Evolutionary conservation across 257 asterid genomes (phyloP).

Genomic region (Lantana camara): DNA sequence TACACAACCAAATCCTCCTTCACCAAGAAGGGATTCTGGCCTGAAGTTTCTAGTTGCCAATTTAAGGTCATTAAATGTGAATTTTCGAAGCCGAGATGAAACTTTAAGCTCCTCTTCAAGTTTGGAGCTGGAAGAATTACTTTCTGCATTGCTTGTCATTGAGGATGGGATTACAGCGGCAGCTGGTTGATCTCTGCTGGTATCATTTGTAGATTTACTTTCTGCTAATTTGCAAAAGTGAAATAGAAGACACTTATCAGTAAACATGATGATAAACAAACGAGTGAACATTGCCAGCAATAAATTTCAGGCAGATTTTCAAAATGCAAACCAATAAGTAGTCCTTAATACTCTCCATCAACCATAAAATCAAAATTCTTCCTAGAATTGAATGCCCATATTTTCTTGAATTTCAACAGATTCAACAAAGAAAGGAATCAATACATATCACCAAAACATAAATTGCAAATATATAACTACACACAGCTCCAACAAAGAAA

Average conservation of each 20-base stretch:
- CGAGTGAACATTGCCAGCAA: not conserved
- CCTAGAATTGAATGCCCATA: not conserved
- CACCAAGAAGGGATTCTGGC: constrained; percentile 98
- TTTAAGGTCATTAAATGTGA: constrained; percentile 83
- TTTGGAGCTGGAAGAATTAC: constrained; percentile 71
- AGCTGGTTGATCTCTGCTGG: constrained; percentile 69
- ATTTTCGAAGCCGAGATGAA: constrained; percentile 84
- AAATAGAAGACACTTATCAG: not conserved
- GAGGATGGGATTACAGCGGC: constrained; percentile 62
- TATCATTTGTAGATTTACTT: constrained; percentile 62
- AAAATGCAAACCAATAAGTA: too few species aligned
- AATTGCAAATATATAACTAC: constrained; percentile 11
- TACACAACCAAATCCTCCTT: constrained; percentile 98
- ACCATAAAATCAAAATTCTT: not conserved
- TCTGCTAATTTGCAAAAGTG: constrained; percentile 44
- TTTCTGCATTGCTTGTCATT: constrained; percentile 71
- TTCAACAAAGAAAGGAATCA: not conserved
- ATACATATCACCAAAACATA: constrained; percentile 4
- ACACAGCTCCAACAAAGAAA: constrained; percentile 23
- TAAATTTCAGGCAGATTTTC: not conserved
- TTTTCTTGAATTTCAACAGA: not conserved
- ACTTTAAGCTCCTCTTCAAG: constrained; percentile 87
- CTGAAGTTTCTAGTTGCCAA: constrained; percentile 90
- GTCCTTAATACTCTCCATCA: too few species aligned
- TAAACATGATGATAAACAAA: not conserved